Evolutionary conservation across 2,329 filamentous ascomycete species (phyloP).

Genomic region (Sclerotinia borealis): DNA sequence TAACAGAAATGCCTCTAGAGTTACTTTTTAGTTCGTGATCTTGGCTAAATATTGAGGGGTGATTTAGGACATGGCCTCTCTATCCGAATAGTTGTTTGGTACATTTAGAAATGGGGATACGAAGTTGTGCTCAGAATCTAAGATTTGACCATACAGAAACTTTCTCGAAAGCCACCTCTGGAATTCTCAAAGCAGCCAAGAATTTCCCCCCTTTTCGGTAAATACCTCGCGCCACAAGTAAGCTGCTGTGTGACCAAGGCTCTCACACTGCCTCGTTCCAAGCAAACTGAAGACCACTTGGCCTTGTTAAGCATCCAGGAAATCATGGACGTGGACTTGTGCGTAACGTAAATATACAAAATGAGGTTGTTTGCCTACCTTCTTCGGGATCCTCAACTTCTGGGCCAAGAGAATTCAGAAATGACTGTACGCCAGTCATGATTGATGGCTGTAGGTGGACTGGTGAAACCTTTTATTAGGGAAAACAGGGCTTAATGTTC

Average conservation of each 20-base stretch:
- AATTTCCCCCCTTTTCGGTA: neutral
- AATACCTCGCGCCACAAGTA: neutral
- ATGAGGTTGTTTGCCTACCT: slow-evolving; percentile 38
- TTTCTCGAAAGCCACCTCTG: neutral
- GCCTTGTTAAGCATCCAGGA: neutral
- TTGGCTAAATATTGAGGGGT: neutral
- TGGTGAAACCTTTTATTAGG: neutral
- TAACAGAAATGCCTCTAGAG: slow-evolving; percentile 78
- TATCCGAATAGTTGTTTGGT: neutral
- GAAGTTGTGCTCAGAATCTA: neutral
- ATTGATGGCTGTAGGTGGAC: neutral
- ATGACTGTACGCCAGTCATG: slow-evolving; percentile 26
- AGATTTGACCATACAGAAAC: neutral
- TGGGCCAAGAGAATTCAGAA: slow-evolving; percentile 40
- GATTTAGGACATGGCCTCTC: neutral
- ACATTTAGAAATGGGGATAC: neutral
- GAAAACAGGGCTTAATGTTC: neutral
- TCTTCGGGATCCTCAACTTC: slow-evolving; percentile 53
- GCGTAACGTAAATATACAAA: neutral
- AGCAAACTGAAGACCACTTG: slow-evolving; percentile 4
- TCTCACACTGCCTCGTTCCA: slow-evolving; percentile 4
- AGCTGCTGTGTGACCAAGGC: slow-evolving; percentile 3
- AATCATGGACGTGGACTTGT: slow-evolving; percentile 16
- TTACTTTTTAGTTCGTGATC: neutral
- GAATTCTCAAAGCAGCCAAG: neutral